Evolutionary conservation across 768 basidiomycete genomes (phyloP), one percentile per base, ranked within the genome.

Genomic region (Clavaria fumosa): DNA sequence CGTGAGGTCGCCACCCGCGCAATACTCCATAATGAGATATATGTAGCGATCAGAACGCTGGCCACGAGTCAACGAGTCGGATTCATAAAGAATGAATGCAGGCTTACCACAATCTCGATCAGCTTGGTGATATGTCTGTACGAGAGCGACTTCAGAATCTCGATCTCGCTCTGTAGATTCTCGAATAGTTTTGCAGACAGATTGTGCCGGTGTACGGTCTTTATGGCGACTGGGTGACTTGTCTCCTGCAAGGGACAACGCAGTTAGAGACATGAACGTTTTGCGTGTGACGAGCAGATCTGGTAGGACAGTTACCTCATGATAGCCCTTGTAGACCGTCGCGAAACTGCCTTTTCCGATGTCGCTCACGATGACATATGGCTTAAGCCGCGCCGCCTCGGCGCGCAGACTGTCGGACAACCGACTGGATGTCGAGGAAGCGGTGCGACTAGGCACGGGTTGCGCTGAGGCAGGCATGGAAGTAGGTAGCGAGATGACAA

Each of bases 1-100:
- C 0, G 89, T 86, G 34, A 99, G 73, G 58, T 99, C 95, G 2
- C 91, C 91, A 2, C 91, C 93, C 1, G 89, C 75, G 54, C 95
- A 97, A 55, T 75, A 96, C 49, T 95, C 93, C 80, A 97, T 99
- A 49, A 99, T 80, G 40, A 99, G 76, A 61, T 95, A 96, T 49
- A 85, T 80, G 49, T 81, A 71, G 40, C 68, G 67, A 47, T 83
- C 78, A 2, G 78, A 76, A 33, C 77, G 71, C 80, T 83, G 23
- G 2, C 22, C 11, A 11, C 2, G 19, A 5, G n/a, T 27, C 15
- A 34, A 9, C 19, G 27, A 4, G 15, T 4, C 11, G 23, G n/a
- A 15, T 24, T 33, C n/a, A 3, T 23, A 37, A 38, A 41, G 35
- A 31, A 17, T 28, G 24, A 31, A 43, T 23, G 35, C 18, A 10